Evolutionary conservation across 2,329 filamentous ascomycete genomes (phyloP).

Genomic region (Diaporthe longicolla): DNA sequence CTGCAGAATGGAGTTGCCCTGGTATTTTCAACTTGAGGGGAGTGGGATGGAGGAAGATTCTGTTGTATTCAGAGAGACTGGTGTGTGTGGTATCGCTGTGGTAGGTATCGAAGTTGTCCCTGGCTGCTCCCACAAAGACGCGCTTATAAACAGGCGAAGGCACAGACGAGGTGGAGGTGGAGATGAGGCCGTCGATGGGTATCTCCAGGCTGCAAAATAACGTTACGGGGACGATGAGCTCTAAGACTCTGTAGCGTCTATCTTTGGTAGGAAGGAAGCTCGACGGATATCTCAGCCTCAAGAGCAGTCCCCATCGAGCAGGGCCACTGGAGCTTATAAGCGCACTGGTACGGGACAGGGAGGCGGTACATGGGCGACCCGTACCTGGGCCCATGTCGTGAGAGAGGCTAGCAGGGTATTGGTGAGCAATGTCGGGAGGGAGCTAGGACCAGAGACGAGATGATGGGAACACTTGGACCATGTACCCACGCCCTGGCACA

Average conservation of each 20-base stretch:
- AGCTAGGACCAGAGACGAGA: slow-evolving; percentile 72
- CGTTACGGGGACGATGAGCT: slow-evolving; percentile 31
- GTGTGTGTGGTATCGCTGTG: neutral
- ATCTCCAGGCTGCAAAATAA: slow-evolving; percentile 40
- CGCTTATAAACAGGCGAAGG: slow-evolving; percentile 34
- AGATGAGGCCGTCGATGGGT: slow-evolving; percentile 35
- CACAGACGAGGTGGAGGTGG: slow-evolving; percentile 21
- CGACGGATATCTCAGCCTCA: slow-evolving; percentile 41
- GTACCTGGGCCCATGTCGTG: slow-evolving; percentile 24
- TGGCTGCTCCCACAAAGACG: neutral
- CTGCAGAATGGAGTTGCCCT: neutral
- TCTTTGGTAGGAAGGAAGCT: slow-evolving; percentile 41
- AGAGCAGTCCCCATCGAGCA: slow-evolving; percentile 31
- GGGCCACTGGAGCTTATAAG: slow-evolving; percentile 38
- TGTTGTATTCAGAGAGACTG: neutral
- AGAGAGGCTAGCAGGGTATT: slow-evolving; percentile 26
- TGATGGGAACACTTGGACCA: slow-evolving; percentile 22
- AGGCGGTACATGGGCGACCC: slow-evolving; percentile 34
- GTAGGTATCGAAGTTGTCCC: neutral
- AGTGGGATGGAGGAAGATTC: neutral
- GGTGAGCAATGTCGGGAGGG: slow-evolving; percentile 23
- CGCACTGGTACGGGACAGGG: slow-evolving; percentile 34
- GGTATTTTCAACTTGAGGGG: neutral
- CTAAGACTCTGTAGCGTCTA: slow-evolving; percentile 34
- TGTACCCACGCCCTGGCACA: slow-evolving; percentile 33